A percentile compares a stretch with the other conserved stretches of the same genome.
Conservation (phyloP, 768 basidiomycete species). For the Naganishia vaughanmartiniae region DNA sequence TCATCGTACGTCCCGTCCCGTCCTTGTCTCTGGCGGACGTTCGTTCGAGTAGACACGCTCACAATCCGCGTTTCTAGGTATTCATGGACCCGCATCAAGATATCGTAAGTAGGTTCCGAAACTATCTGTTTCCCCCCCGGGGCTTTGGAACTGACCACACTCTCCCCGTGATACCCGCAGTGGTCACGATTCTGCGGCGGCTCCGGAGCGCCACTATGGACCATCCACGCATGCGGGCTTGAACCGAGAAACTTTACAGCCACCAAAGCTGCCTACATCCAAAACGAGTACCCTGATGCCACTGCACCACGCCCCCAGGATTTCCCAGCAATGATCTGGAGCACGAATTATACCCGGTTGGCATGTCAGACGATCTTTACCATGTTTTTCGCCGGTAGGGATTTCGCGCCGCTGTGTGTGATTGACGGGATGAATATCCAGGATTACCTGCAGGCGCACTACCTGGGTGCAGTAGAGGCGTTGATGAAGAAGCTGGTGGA, state of each 20-base stretch:
- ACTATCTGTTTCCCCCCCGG: not conserved
- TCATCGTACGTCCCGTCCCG: slow-evolving; percentile 51
- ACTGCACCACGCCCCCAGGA: slow-evolving; percentile 65
- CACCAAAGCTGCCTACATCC: slow-evolving; percentile 79
- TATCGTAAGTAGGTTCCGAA: slow-evolving; percentile 60
- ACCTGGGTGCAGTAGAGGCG: slow-evolving; percentile 68
- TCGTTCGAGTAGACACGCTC: not conserved
- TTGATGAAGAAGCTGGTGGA: slow-evolving; percentile 39
- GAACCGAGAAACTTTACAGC: slow-evolving; percentile 78
- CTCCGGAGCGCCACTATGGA: slow-evolving; percentile 54
- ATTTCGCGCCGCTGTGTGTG: slow-evolving; percentile 84
- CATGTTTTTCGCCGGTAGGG: slow-evolving; percentile 85
- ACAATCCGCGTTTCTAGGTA: slow-evolving; percentile 46
- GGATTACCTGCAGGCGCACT: slow-evolving; percentile 77
- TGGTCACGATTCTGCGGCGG: slow-evolving; percentile 96
- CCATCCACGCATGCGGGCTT: slow-evolving; percentile 72
- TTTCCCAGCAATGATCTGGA: slow-evolving; percentile 94
- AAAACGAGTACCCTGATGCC: slow-evolving; percentile 77
- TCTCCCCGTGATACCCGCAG: slow-evolving; percentile 55
- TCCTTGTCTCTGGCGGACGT: slow-evolving; percentile 59
- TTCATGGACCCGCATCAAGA: slow-evolving; percentile 98
- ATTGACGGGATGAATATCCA: slow-evolving; percentile 91
- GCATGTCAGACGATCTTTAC: slow-evolving; percentile 86
- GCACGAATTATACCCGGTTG: slow-evolving; percentile 88
- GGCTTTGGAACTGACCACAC: not conserved